Evolutionary conservation across 2,329 filamentous ascomycete species (phyloP).

Genomic region (Nannizziopsis barbatae): DNA sequence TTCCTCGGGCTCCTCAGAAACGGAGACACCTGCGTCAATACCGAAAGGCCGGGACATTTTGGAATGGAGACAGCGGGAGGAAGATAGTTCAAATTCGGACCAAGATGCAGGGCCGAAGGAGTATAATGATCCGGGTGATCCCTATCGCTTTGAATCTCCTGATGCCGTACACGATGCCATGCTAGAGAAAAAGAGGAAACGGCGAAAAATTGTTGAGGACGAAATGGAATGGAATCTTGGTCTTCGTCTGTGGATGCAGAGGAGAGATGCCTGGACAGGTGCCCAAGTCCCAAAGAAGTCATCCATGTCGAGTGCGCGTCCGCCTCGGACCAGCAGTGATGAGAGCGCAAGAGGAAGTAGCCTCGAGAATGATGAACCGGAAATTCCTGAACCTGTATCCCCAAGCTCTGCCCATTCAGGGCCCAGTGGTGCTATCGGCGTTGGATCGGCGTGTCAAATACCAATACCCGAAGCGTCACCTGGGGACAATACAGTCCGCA

Average conservation of each 20-base stretch:
- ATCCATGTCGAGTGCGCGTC: conserved; percentile 26
- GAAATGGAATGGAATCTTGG: conserved; percentile 72
- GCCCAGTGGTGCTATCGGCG: conserved; percentile 22
- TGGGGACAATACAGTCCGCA: neutral
- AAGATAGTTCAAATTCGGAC: conserved; percentile 16
- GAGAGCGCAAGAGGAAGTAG: conserved; percentile 10
- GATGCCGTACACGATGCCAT: conserved; percentile 32
- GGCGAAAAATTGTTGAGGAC: conserved; percentile 48
- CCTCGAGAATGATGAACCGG: conserved; percentile 11
- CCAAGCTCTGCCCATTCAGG: neutral
- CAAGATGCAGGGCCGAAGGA: neutral
- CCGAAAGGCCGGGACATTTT: conserved; percentile 8
- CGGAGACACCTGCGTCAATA: neutral
- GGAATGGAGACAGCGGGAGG: conserved; percentile 16
- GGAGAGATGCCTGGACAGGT: conserved; percentile 76
- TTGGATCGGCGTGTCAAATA: neutral
- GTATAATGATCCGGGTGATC: conserved; percentile 14
- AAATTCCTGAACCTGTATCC: neutral
- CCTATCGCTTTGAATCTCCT: conserved; percentile 32
- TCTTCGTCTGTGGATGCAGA: conserved; percentile 62
- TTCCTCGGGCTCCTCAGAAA: neutral
- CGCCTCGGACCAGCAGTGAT: conserved; percentile 24
- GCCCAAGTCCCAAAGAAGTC: conserved; percentile 36
- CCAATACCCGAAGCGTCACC: neutral
- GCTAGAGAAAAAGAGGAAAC: conserved; percentile 44